These are phyloP conservation scores for Melampsora americana DNA, from an alignment of 1,284 basidiomycete genomes.

Conservation along the genomic window DNA sequence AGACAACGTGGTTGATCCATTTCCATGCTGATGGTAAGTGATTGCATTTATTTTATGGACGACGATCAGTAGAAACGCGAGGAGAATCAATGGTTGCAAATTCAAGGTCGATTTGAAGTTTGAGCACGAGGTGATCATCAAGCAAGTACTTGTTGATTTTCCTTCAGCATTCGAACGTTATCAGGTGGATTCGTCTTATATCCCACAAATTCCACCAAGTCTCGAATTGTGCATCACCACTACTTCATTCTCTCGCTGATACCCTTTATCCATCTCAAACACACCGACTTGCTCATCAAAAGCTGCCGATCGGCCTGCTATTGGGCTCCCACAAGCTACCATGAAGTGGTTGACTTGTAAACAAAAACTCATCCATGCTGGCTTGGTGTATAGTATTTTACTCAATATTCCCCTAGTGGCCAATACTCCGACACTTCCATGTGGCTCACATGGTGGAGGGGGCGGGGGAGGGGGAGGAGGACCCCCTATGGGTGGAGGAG, in stretches of 20 bases:
- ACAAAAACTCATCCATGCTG: background rate
- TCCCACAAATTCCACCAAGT: background rate
- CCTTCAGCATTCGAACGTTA: background rate
- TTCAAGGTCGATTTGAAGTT: background rate
- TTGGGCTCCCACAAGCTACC: background rate
- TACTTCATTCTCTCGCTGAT: background rate
- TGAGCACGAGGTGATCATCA: background rate
- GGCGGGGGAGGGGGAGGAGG: no score
- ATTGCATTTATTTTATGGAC: background rate
- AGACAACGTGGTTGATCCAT: background rate
- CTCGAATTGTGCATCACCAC: background rate
- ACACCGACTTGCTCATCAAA: background rate
- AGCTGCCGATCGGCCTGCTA: background rate
- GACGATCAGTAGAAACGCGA: no score
- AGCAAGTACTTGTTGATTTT: background rate
- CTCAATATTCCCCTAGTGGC: background rate
- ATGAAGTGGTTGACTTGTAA: background rate
- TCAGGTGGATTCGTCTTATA: background rate
- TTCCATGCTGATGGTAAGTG: background rate
- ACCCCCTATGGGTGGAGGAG: background rate
- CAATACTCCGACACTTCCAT: background rate
- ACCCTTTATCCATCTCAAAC: background rate
- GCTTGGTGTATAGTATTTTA: background rate
- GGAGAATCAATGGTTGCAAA: background rate
- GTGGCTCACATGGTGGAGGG: background rate